Evolutionary conservation across 2,329 filamentous ascomycete genomes (phyloP), one percentile per base, ranked within the genome.

Genomic region (Fusarium pininemorale): DNA sequence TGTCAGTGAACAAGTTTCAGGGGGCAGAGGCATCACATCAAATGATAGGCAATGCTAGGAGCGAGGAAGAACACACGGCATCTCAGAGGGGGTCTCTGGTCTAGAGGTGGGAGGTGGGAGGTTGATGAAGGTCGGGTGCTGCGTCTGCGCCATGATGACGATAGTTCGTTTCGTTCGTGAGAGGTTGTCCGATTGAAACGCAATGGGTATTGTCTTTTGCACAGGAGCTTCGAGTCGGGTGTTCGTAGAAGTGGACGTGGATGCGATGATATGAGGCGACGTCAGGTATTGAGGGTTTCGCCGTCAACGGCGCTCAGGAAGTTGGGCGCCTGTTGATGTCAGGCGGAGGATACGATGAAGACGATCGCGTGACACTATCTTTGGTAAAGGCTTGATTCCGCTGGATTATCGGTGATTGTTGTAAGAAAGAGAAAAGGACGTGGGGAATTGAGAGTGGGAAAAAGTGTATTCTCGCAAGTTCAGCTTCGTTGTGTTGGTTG

Each of bases 71-170:
- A 87, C 93, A 85, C 88, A 97, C 94, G 95, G 95, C 84, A 94
- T 92, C 79, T 98, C 95, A 61, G 93, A 95, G 38, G 95, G 95
- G 28, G 95, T 98, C 74, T 94, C 93, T 62, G 94, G 92, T 72
- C 94, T 93, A 41, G 94, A 95, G 26, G 92, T 90, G 65, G 94
- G 92, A 70, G 94, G 93, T 50, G 94, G 94, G 69, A 97, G 89
- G 81, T 95, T 94, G 86, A 96, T 95, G 72, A 96, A 84, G 68
- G 92, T 95, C 28, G 92, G 92, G 74, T 83, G 83, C 59, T 81
- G 81, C 75, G 79, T 81, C 73, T 84, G 83, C 78, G 83, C 80
- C 83, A 85, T 85, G 63, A 60, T 69, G 67, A 63, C 57, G 48
- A 45, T 48, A 35, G 66, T 35, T 54, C 39, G 58, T 37, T 50